These are phyloP conservation scores for Suhomyces guaymorum DNA, from an alignment of 1,139 yeast genomes.

Conservation along the genomic window DNA sequence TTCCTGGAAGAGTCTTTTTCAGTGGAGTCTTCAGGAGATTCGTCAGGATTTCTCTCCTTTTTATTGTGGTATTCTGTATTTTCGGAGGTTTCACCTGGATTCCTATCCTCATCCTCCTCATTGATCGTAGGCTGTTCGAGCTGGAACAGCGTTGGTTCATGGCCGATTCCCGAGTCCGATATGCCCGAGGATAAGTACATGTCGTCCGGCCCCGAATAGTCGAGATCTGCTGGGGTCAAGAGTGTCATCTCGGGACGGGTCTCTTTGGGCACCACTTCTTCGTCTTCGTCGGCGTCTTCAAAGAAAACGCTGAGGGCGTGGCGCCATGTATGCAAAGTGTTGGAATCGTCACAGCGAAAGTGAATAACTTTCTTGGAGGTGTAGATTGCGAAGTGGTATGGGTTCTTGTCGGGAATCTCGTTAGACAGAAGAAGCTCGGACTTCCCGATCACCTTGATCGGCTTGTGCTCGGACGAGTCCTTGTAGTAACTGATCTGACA, in stretches of 20 bases:
- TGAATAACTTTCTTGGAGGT: constrained; percentile 43
- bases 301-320: constrained; percentile 31
- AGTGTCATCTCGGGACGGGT: constrained; percentile 1
- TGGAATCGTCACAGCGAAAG: constrained; percentile 37
- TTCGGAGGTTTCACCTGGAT: too few species aligned
- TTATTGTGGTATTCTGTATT: too few species aligned
- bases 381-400: constrained; percentile 45
- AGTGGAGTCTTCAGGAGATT: too few species aligned
- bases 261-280: background rate
- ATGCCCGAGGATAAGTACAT: constrained; percentile 26
- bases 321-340: constrained; percentile 45
- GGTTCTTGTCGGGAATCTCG: constrained; percentile 34
- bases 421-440: constrained; percentile 24
- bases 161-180: constrained; percentile 19
- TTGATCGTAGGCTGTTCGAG: constrained; percentile 4
- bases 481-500: constrained; percentile 59
- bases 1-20: too few species aligned
- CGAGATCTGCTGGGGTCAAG: background rate
- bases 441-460: constrained; percentile 44
- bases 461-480: constrained; percentile 57
- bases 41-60: too few species aligned
- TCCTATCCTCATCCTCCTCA: constrained; percentile 4
- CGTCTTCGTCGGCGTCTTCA: constrained; percentile 8
- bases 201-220: constrained; percentile 16
- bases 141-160: constrained; percentile 1